Evolutionary conservation across 148 eudicot species (phyloP).

Genomic region (Cornus florida): DNA sequence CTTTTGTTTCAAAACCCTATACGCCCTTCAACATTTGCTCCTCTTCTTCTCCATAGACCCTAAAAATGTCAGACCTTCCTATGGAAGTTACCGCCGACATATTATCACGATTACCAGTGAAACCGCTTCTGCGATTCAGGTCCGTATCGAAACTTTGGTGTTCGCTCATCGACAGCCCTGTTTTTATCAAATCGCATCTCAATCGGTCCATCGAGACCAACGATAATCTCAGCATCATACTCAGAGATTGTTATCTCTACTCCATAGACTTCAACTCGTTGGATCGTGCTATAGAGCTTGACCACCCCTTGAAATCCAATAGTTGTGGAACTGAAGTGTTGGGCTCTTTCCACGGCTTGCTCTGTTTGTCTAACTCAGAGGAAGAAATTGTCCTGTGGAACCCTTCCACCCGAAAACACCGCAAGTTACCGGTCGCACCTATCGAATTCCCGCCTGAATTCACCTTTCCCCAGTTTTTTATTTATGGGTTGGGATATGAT

Average conservation of each 20-base stretch:
- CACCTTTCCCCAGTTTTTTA: not conserved
- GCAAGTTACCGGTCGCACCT: slow-evolving; percentile 12
- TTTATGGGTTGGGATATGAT: slow-evolving; percentile 52
- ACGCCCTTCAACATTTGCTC: too few species aligned
- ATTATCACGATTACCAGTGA: slow-evolving; percentile 23
- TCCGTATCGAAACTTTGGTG: slow-evolving; percentile 16
- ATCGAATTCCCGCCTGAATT: slow-evolving; percentile 12
- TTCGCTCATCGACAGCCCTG: slow-evolving; percentile 27
- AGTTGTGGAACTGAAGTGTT: slow-evolving; percentile 16
- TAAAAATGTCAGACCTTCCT: slow-evolving; percentile 19
- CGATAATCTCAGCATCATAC: slow-evolving; percentile 14
- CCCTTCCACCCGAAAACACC: slow-evolving; percentile 22
- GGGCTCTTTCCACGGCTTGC: slow-evolving; percentile 42
- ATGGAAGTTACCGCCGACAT: slow-evolving; percentile 13
- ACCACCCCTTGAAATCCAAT: slow-evolving; percentile 26
- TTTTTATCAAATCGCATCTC: slow-evolving; percentile 35
- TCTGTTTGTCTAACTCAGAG: slow-evolving; percentile 30
- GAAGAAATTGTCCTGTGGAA: slow-evolving; percentile 26
- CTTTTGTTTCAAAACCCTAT: too few species aligned
- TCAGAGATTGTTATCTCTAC: slow-evolving; percentile 15
- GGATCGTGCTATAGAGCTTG: not conserved
- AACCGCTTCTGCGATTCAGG: slow-evolving; percentile 22
- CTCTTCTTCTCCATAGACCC: not conserved
- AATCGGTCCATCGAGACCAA: slow-evolving; percentile 14
- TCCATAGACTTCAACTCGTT: slow-evolving; percentile 22